phyloP scores from a whole-genome alignment of 1,284 basidiomycete species.

The Stygiomarasmius scandens region DNA sequence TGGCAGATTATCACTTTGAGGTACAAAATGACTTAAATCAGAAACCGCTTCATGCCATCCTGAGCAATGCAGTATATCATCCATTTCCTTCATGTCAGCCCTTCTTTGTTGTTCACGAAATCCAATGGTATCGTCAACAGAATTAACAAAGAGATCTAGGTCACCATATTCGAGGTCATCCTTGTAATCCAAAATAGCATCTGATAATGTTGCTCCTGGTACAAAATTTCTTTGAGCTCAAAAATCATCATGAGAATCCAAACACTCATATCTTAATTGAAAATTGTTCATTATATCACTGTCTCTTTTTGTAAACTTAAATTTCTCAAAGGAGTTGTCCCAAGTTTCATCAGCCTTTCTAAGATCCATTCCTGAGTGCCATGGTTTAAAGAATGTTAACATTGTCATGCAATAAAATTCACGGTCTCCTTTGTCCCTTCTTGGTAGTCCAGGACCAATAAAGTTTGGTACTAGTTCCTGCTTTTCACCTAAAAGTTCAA shows the following conservation, averaged over 20 bases:
- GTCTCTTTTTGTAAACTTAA: constrained; percentile 9
- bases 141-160: background rate
- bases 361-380: constrained; percentile 18
- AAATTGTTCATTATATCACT: constrained; percentile 20
- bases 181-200: too few species aligned
- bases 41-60: too few species aligned
- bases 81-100: too few species aligned
- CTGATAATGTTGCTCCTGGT: too few species aligned
- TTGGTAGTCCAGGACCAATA: background rate
- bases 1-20: too few species aligned
- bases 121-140: too few species aligned
- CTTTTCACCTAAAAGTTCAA: background rate
- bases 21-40: too few species aligned
- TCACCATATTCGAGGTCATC: too few species aligned
- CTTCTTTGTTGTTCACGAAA: too few species aligned
- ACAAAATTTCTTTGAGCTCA: constrained; percentile 5
- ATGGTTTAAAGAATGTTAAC: constrained; percentile 17
- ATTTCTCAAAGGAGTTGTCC: constrained; percentile 15
- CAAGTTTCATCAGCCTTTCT: constrained; percentile 11
- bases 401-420: constrained; percentile 8
- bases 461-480: background rate
- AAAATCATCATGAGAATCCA: constrained; percentile 22
- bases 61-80: too few species aligned
- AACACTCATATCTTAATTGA: constrained; percentile 22
- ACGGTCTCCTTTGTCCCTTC: background rate